Evolutionary conservation across 768 basidiomycete genomes (phyloP), one percentile per base, ranked within the genome.

Genomic region (Rhizopogon rudus): DNA sequence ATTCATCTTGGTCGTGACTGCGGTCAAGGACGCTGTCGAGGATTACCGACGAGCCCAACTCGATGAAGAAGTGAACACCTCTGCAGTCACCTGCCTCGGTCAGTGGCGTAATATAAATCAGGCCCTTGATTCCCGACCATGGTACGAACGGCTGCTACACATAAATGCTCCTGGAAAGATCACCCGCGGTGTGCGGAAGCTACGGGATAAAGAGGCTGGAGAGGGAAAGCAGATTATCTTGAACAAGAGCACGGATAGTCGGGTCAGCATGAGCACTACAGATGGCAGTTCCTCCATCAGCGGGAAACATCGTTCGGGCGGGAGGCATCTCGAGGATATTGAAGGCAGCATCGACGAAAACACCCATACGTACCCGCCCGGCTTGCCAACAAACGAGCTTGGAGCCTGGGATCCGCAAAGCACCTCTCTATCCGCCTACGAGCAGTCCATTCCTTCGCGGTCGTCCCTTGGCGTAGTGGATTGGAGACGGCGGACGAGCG

Each of bases 11-110:
- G 67, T 75, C 29, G 88, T 96, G 49, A 98, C 96, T 14, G 95
- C 88, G 3, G 81, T 97, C 76, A 99, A 98, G 71, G 96, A 99
- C 67, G 96, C 88, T 6, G 76, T 98, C 35, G 96, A 98, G 73
- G 96, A 99, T 71, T 95, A 92, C 67, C 85, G 95, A n/a, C 86
- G 96, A 50, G 88, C 88, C 9, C 63, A 71, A 8, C 78, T 95
- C 40, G 96, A 99, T 67, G 89, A 97, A 57, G 86, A 93, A 64
- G 95, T 98, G 61, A 99, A 99, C 74, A 97, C 86, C 52, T 93
- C 91, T 0, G 91, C 95, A 3, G 86, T 89, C 12, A 98, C 94
- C 1, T 91, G 91, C 60, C 81, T 99, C 10, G 86, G 84, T 6
- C 82, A 88, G 42, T 97, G 93, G 92, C 79, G 78, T 54, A 98